Base-by-base conservation (phyloP, 2,329 filamentous ascomycete genomes). In the Sporothrix luriei region DNA sequence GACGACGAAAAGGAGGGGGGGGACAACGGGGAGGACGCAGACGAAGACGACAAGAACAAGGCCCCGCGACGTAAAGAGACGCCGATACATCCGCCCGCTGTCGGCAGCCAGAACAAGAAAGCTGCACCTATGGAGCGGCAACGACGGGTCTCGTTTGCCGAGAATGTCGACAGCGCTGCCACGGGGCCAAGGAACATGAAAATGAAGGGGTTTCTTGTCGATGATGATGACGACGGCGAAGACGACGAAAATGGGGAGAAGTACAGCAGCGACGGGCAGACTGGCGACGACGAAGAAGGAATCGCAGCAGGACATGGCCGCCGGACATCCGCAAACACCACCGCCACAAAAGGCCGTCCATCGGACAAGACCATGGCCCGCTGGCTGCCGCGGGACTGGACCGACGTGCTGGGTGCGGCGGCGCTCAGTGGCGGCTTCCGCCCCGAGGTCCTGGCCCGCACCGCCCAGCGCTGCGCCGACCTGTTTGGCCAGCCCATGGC, bases 391-490 rank as follows among this genome's bases (percentile, higher is more conserved):
- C 85, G 91, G 26, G 91, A 96, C 79, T 98, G 94, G 94, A 91
- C 88, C 73, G 92, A 97, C 73, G 86, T 97, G 1, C 80, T 97
- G 38, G 91, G 91, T 0, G 84, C 93, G 0, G 84, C 93, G 0
- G 94, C 94, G 2, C 85, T 91, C 0, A 80, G 96, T 65, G 86
- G 86, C 1, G 92, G 91, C 0, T 94, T 93, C 79, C 82, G 90
- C 1, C 78, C 83, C 0, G 78, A 81, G 0, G 90, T 88, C 0
- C 79, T 97, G 14, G 85, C 88, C 67, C 86, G 91, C 40, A 86
- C 93, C 0, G 86, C 90, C 1, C 84, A 88, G 75, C 86, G 94
- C 64, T 98, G 94, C 75, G 87, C 90, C 2, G 82, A 86, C 59
- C 81, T 97, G 0, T 97, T 97, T 74, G 85, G 84, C 0, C 87